Base-by-base conservation (phyloP, 805 yeast genomes). In the Cyberlindnera saturnus region DNA sequence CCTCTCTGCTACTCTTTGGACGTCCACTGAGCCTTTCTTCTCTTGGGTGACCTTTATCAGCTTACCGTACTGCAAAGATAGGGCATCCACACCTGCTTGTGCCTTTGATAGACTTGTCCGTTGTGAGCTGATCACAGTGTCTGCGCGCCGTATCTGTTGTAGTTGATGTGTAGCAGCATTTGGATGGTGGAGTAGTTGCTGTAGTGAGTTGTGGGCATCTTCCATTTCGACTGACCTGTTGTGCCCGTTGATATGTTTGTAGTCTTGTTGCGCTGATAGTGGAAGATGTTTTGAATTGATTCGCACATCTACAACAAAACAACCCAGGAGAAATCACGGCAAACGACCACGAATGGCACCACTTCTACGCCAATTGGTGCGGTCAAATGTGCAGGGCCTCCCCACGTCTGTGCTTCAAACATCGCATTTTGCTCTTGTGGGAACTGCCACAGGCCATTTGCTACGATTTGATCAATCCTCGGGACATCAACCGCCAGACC, bases 1-100 rank as follows among this genome's bases (percentile, higher is more conserved):
- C 14, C 73, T 47, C 57, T 88, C 96, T 0, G 87, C 79, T 51
- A 77, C 69, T 35, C 69, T 66, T 52, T 80, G 86, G 3, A 76
- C 57, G 39, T 68, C 66, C 8, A 28, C 34, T 13, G 28, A 38
- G 20, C 32, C 31, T 34, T 44, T 44, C 16, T 39, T 28, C 6
- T 38, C 42, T 18, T 30, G 34, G 6, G 36, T 42, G 11, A 15
- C 6, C 36, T 26, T 33, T 14, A 46, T 7, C 23, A 48, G 38
- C 44, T 47, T 43, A 15, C 42, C 36, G 40, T 49, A 43, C 9
- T 43, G 42, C 16, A 26, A 32, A 1, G 39, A 13, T 3, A 44
- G 37, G 16, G 40, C 48, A 9, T 44, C 48, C 9, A 18, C 46
- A 26, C 15, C 47, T 15, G 18, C 39, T 36, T 34, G 48, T 44